Percentiles rank a stretch among this genome's conserved stretches.
phyloP scores from a whole-genome alignment of 495 filamentous ascomycete species.

The Daldinia caldariorum region DNA sequence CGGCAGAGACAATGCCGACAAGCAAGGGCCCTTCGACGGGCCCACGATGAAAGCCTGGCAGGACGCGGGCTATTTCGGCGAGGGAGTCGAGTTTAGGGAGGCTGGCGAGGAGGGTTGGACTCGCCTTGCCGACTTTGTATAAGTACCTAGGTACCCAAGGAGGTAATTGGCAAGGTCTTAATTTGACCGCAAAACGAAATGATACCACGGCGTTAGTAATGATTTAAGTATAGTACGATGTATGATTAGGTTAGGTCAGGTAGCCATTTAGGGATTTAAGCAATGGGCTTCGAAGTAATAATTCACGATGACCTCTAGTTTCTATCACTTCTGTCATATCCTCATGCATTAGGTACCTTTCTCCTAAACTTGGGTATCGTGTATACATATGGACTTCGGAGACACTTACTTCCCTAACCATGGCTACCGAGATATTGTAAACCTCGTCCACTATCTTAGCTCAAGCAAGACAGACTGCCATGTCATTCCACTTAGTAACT shows the following conservation, averaged over 20 bases:
- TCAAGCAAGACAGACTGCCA: too few relatives aligned
- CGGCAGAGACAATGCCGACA: conserved; percentile 79
- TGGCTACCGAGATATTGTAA: too few relatives aligned
- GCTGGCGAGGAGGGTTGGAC: conserved; percentile 72
- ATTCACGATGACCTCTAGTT: neutral
- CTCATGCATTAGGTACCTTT: too few relatives aligned
- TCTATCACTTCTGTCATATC: neutral
- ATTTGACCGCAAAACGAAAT: neutral
- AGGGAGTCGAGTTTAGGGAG: conserved; percentile 86
- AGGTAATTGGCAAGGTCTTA: conserved; percentile 9
- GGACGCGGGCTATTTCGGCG: conserved; percentile 90
- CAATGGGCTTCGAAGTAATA: neutral
- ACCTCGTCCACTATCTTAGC: too few relatives aligned
- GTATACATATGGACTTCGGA: too few relatives aligned
- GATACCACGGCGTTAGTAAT: conserved; percentile 26
- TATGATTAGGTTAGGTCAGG: too few relatives aligned
- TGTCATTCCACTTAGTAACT: too few relatives aligned
- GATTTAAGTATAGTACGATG: conserved; percentile 3
- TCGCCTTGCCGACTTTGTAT: conserved; percentile 68
- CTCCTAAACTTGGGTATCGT: too few relatives aligned
- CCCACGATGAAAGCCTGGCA: conserved; percentile 88
- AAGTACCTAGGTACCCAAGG: too few relatives aligned
- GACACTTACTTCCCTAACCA: too few relatives aligned
- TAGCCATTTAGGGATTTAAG: neutral
- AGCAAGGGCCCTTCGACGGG: conserved; percentile 88